Conservation (phyloP, 441 rosid genomes). For the Geranium incanum region DNA sequence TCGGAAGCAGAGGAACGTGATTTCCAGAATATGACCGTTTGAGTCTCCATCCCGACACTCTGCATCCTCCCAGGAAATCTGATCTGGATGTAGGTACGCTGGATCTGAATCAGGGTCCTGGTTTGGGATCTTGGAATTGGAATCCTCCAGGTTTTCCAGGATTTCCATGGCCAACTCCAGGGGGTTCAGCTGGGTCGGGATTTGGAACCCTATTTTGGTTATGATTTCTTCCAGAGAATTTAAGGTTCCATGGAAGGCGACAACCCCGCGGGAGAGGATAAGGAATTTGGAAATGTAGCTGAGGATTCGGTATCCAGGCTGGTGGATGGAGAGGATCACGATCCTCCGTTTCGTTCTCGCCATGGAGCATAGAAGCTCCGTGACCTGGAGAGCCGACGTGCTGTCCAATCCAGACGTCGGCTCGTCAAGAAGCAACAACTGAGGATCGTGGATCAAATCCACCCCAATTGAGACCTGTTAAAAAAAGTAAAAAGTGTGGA, state of each 20-base stretch:
- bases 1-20: constrained; percentile 45
- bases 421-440: constrained; percentile 53
- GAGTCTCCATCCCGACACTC: background rate
- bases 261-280: constrained; percentile 45
- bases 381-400: constrained; percentile 56
- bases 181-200: constrained; percentile 49
- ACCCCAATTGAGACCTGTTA: constrained; percentile 36
- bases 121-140: constrained; percentile 16
- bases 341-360: constrained; percentile 45
- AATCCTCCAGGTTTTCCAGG: constrained; percentile 30
- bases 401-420: constrained; percentile 69
- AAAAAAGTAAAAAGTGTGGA: too few species aligned
- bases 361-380: constrained; percentile 51
- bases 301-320: constrained; percentile 56
- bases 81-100: too few species aligned
- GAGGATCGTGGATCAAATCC: constrained; percentile 58
- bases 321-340: constrained; percentile 50
- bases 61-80: background rate
- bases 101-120: too few species aligned
- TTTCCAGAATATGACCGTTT: constrained; percentile 35
- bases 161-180: constrained; percentile 64
- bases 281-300: constrained; percentile 48
- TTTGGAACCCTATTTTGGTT: constrained; percentile 36
- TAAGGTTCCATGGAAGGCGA: constrained; percentile 41
- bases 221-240: constrained; percentile 46